Conservation (phyloP, 768 basidiomycete species). For the Tulasnella calospora region DNA sequence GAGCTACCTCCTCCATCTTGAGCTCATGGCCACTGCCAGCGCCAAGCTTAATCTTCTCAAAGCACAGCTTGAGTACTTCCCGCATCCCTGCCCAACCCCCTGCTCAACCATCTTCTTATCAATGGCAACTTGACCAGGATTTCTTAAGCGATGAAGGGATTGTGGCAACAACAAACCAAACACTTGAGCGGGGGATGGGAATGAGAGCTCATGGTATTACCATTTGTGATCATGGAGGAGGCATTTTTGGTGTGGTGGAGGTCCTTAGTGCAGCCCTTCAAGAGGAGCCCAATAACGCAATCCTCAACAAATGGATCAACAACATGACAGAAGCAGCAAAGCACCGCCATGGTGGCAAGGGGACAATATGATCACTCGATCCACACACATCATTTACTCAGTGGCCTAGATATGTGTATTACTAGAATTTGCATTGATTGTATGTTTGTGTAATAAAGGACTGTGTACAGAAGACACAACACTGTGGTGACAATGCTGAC, state of each 20-base stretch:
- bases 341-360: no score
- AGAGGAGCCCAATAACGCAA: neutral
- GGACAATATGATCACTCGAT: no score
- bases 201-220: neutral
- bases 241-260: neutral
- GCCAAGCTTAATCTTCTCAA: neutral
- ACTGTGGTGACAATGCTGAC: no score
- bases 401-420: no score
- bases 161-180: neutral
- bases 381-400: no score
- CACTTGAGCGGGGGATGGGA: neutral
- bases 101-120: neutral
- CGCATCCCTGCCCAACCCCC: neutral
- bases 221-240: neutral
- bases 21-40: no score
- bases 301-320: neutral
- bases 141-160: neutral
- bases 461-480: no score
- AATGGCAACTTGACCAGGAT: neutral
- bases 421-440: no score
- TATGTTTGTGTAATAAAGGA: no score
- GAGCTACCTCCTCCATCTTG: no score
- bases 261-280: neutral
- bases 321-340: neutral
- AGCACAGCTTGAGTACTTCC: slow-evolving; percentile 3